Base-by-base conservation (phyloP, 2,329 filamentous ascomycete genomes). In the Colletotrichum magnum region DNA sequence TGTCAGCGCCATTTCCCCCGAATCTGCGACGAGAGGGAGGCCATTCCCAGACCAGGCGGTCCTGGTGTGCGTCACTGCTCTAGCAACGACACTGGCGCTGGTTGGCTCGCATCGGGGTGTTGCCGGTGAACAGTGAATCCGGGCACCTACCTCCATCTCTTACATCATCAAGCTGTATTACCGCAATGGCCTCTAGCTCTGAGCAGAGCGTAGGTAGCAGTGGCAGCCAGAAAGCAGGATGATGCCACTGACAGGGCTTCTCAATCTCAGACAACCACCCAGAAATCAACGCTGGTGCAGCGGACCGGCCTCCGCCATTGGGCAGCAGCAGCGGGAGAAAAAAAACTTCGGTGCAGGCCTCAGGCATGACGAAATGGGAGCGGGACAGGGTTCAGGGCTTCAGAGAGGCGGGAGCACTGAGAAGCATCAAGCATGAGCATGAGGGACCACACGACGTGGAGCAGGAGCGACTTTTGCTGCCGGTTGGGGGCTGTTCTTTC, bases 61-160 rank as follows among this genome's bases (percentile, higher is more conserved):
- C 5, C 36, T 60, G 48, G 56, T 28, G 48, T 66, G 66, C 66
- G 56, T 60, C 66, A 69, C 62, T 65, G 50, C 66, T 56, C 56
- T 56, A 50, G 54, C 66, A 69, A 69, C 66, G 18, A n/a, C 50
- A 52, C 51, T 16, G 41, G 41, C 41, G 41, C n/a, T 24, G 7
- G 32, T 36, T 36, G 32, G 32, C 32, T 10, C 32, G 32, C 32
- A 10, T 36, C 32, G 32, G 32, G 32, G 32, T 36, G 32, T 36
- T 36, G 32, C 32, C 32, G 32, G 32, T 36, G 32, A 36, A 36
- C 7, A 9, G 32, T 36, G 9, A 36, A 36, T 3, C 32, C 32
- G 10, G 7, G 7, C 32, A 36, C 32, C 32, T 24, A 24, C 21
- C 21, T 24, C 21, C 21, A 24, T 36, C 32, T 36, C 32, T 36